Evolutionary conservation across 345 rosid species (phyloP), one percentile per base, ranked within the genome.

Genomic region (Acer campestre): DNA sequence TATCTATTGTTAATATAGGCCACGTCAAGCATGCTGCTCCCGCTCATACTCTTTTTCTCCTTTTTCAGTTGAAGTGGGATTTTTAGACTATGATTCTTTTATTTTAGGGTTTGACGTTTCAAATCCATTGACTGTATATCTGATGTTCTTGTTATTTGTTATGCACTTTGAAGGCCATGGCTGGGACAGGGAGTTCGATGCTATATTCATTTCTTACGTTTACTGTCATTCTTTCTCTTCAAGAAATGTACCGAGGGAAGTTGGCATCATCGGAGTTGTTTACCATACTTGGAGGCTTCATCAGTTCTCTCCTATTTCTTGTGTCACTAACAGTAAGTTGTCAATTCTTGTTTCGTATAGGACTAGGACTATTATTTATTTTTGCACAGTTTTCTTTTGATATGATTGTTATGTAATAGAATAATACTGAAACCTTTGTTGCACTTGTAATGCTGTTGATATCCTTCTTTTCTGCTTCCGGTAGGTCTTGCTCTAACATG

Each of bases 221-320:
- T 76, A 83, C 79, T 9, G 89, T 91, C 71, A 86, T 93, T 70
- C 90, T 93, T n/a, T 94, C 95, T 7, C 89, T 89, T 67, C 93
- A 86, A 85, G 88, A 87, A 80, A 89, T 94, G 86, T 89, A 91
- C 85, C 80, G 92, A 48, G 93, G 79, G 49, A 89, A 91, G 84
- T 77, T 93, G 83, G 98, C 91, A 7, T 94, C 98, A 7, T 81
- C 97, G 2, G 94, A 94, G 84, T 77, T 86, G 13, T 91, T 91
- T 80, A 93, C 98, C 20, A 91, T 94, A 31, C 89, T 94, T 17
- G 95, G 98, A 61, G 98, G 98, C 59, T 91, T 91, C 89, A 85
- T 83, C 71, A 94, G 97, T 83, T 93, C 98, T 73, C 90, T 91
- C 72, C 85, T 93, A 3, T 94, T 93, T 81, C 91, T 94, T 66